Evolutionary conservation across 768 basidiomycete genomes (phyloP).

Genomic region (Pleurotus salmoneostramineus): DNA sequence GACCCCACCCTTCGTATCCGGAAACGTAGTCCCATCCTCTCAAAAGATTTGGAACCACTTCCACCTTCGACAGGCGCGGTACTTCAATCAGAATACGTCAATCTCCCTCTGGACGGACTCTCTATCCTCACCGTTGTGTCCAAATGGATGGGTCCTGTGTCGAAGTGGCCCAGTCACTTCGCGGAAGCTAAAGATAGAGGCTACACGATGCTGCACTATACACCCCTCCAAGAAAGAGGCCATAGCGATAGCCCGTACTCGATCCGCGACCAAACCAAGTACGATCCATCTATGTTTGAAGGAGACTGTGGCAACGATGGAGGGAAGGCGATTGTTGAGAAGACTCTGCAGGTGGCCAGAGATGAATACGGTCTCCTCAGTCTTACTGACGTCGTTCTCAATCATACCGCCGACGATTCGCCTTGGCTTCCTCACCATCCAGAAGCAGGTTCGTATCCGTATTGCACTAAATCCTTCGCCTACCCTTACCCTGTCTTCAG

Average conservation of each 20-base stretch:
- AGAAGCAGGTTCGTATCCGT: conserved; percentile 70
- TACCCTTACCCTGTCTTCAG: conserved; percentile 31
- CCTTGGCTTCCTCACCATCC: conserved; percentile 91
- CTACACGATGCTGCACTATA: conserved; percentile 98
- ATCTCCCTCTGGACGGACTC: conserved; percentile 84
- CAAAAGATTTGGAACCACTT: conserved; percentile 45
- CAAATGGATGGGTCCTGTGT: conserved; percentile 94
- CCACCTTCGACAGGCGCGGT: conserved; percentile 47
- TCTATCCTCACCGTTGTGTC: conserved; percentile 88
- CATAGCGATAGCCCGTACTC: conserved; percentile 91
- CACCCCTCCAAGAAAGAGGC: conserved; percentile 91
- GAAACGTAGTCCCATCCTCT: conserved; percentile 71
- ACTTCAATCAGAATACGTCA: conserved; percentile 47
- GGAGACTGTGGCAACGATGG: conserved; percentile 35
- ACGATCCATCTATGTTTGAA: conserved; percentile 73
- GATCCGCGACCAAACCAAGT: conserved; percentile 81
- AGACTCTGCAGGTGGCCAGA: conserved; percentile 64
- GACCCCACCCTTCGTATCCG: conserved; percentile 84
- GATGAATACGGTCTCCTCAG: conserved; percentile 87
- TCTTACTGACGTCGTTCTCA: conserved; percentile 93
- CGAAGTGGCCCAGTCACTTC: conserved; percentile 76
- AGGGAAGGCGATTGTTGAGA: conserved; percentile 54
- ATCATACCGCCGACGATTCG: conserved; percentile 95
- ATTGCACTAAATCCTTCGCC: not conserved
- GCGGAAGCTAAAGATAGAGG: conserved; percentile 83